A percentile compares a stretch with the other conserved stretches of the same genome.
Evolutionary conservation across 2,329 filamentous ascomycete genomes (phyloP).

Genomic region (Paecilomyces niveus): DNA sequence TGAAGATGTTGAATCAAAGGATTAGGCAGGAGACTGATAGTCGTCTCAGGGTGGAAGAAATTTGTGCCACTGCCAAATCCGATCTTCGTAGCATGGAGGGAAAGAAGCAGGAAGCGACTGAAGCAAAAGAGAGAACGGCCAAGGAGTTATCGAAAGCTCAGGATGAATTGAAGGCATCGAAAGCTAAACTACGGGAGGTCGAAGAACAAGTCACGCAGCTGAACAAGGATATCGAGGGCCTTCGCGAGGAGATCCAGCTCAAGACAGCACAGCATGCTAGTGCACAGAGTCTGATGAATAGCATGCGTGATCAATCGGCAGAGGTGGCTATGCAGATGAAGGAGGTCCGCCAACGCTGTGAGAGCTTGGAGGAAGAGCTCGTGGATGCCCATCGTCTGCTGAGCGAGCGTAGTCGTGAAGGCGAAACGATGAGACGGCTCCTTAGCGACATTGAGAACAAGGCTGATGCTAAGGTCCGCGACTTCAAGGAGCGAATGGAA

Average conservation of each 20-base stretch:
- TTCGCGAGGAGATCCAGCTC: conserved; percentile 74
- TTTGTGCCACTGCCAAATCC: conserved; percentile 63
- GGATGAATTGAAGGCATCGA: conserved; percentile 57
- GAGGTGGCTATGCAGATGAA: conserved; percentile 89
- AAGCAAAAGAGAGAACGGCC: conserved; percentile 62
- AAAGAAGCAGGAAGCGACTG: conserved; percentile 70
- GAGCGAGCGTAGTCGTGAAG: conserved; percentile 80
- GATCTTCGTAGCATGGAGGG: conserved; percentile 71
- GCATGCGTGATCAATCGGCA: conserved; percentile 85
- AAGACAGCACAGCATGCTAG: conserved; percentile 80
- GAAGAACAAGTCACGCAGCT: conserved; percentile 67
- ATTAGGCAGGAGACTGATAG: conserved; percentile 66
- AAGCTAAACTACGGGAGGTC: conserved; percentile 59
- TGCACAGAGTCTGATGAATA: conserved; percentile 76
- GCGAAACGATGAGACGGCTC: conserved; percentile 87
- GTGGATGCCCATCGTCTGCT: conserved; percentile 80
- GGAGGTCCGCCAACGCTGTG: conserved; percentile 72
- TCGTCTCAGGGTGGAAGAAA: conserved; percentile 70
- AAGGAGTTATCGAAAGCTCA: conserved; percentile 65
- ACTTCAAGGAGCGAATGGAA: conserved; percentile 85
- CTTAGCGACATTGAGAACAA: conserved; percentile 79
- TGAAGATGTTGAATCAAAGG: conserved; percentile 71
- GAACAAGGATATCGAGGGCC: conserved; percentile 57
- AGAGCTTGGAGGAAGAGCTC: conserved; percentile 86
- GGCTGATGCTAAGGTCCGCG: conserved; percentile 72